Base-by-base conservation (phyloP, 2,329 filamentous ascomycete genomes). In the Colletotrichum sp. region DNA sequence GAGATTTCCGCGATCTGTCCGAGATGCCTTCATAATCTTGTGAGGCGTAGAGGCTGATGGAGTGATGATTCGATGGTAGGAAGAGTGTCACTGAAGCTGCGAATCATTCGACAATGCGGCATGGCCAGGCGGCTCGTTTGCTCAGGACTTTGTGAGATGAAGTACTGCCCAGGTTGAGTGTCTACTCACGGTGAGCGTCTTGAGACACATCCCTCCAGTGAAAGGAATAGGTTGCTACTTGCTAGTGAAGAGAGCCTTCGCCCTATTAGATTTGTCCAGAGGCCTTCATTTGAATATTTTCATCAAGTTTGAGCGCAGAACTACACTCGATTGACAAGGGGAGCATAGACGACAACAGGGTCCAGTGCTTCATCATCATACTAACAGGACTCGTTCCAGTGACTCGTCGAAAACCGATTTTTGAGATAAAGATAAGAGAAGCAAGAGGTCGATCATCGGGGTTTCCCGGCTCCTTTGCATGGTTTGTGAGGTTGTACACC, bases 21-120 rank as follows among this genome's bases (percentile, higher is more conserved):
- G 3, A n/a, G 6, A 4, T 10, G 18, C 12, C 44, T 52, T 52
- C 44, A 1, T 21, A 2, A 13, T 52, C 7, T 2, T 21, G 6
- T 13, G 3, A 49, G n/a, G 2, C 44, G 1, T 0, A 8, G 44
- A 52, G 0, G 6, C n/a, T 21, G n/a, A 2, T 13, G n/a, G 10
- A 49, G 44, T 52, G n/a, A 21, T 8, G 10, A 6, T 6, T 21
- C 4, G 44, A 44, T 44, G 16, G 39, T 44, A 44, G 18, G 39
- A 44, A n/a, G 8, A 10, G 39, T 9, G 39, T 44, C 39, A 44
- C 18, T 44, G 39, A 44, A 44, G 8, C 8, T n/a, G 18, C 18
- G 16, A 10, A 44, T 44, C 39, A 44, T 5, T 44, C 39, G 18
- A 18, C 18, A 8, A 44, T 44, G 39, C 18, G 39, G 16, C 18